Conservation (phyloP, 148 eudicot species). For the Agrostemma githago region DNA sequence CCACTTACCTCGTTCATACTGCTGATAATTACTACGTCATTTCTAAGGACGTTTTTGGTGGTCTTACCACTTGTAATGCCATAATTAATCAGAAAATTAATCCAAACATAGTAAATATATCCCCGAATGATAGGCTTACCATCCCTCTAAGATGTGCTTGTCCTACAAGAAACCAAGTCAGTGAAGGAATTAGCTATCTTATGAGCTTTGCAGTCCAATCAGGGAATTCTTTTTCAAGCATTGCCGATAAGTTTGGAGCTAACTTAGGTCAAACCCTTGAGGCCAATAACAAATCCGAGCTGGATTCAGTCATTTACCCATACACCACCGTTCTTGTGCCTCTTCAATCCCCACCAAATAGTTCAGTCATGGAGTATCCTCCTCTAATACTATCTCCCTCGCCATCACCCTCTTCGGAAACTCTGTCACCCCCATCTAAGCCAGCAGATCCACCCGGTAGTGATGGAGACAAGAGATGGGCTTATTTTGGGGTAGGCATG, state of each 20-base stretch:
- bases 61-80: conserved; percentile 67
- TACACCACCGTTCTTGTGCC: conserved; percentile 72
- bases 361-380: conserved; percentile 30
- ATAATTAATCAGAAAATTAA: conserved; percentile 39
- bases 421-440: not conserved
- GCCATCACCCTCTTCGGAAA: conserved; percentile 27
- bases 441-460: conserved; percentile 8
- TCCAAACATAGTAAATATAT: conserved; percentile 18
- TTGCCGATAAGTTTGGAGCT: conserved; percentile 46
- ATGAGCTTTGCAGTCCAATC: conserved; percentile 48
- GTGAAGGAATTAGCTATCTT: conserved; percentile 51
- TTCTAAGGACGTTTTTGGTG: conserved; percentile 51
- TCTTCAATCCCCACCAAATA: conserved; percentile 45
- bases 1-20: conserved; percentile 29
- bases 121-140: conserved; percentile 32
- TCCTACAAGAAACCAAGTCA: conserved; percentile 63
- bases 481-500: conserved; percentile 36
- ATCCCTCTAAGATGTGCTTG: conserved; percentile 88
- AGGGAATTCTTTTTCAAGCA: conserved; percentile 26
- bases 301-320: conserved; percentile 39
- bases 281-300: conserved; percentile 57
- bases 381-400: conserved; percentile 33
- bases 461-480: conserved; percentile 31
- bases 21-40: conserved; percentile 29
- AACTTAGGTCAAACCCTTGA: conserved; percentile 38